phyloP scores from a whole-genome alignment of 257 asterid species.

The Parsonsia alboflavescens region DNA sequence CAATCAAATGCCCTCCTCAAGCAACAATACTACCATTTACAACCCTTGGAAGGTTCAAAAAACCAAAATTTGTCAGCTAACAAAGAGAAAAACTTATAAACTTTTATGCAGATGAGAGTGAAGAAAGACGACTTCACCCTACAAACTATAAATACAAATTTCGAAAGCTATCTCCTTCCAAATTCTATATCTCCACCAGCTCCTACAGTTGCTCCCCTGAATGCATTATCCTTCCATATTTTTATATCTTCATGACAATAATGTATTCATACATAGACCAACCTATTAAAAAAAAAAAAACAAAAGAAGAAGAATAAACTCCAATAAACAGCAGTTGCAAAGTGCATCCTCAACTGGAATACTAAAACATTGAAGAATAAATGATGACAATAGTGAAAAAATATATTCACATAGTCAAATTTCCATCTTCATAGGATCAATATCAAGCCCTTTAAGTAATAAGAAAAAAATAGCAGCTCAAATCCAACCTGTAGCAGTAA shows the following conservation, averaged over 20 bases:
- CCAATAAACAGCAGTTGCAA: background rate
- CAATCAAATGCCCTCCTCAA: too few relatives aligned
- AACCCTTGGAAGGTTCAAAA: background rate
- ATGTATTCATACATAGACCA: conserved; percentile 59
- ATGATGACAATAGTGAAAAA: background rate
- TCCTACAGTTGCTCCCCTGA: conserved; percentile 20
- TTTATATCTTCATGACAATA: conserved; percentile 40
- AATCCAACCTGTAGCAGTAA: conserved; percentile 7
- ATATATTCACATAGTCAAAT: too few relatives aligned
- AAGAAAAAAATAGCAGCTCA: too few relatives aligned
- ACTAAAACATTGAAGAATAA: background rate
- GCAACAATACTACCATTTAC: too few relatives aligned
- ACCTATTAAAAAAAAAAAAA: too few relatives aligned
- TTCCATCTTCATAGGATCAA: too few relatives aligned
- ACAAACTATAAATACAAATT: background rate
- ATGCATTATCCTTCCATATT: conserved; percentile 24
- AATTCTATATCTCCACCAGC: conserved; percentile 53
- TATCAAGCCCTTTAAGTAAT: too few relatives aligned
- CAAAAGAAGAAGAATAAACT: too few relatives aligned
- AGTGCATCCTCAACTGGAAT: background rate
- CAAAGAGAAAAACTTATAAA: background rate
- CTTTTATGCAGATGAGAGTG: background rate
- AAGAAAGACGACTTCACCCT: background rate
- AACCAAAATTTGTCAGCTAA: too few relatives aligned
- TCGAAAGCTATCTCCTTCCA: conserved; percentile 36